Base-by-base conservation (phyloP, 371 early-diverging fungal species). In the Mucor indicus region DNA sequence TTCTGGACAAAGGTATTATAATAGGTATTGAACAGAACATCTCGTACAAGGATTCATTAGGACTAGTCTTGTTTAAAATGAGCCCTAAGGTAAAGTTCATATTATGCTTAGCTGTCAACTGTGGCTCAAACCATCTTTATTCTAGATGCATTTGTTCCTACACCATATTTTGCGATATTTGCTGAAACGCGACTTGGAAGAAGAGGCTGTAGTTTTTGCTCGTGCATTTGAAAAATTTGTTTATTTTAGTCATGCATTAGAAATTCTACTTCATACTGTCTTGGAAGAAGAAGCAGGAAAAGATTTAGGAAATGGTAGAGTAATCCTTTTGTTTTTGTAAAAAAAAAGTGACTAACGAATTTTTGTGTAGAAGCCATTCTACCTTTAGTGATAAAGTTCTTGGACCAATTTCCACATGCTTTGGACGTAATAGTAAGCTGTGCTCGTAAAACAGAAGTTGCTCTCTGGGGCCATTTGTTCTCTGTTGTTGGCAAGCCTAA, bases 381-480 rank as follows among this genome's bases (percentile, higher is more conserved):
- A 17, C 85, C 90, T 9, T 48, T 63, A 11, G 85, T 89, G 1
- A 75, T 90, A 19, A 69, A 72, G 40, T 89, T 91, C 37, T 57
- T 94, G 48, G 76, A 85, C 43, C 79, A 82, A 30, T 92, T 91
- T 50, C 83, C 86, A 4, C 75, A 79, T 38, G 82, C 80, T 27
- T 62, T 89, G 36, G 92, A 95, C 39, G 85, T 90, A 17, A 85
- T 95, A 67, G 92, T 89, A 13, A 83, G 86, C 27, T 93, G 93
- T 61, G 92, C 93, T 16, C 69, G 95, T 31, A 95, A 95, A 60
- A 88, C 89, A 2, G 95, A 95, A 63, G 85, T 90, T 2, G 81
- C 92, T 3, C 65, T 91, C n/a, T 95, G 95, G 95, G 80, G 77
- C 25, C 85, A 89, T 57, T 73, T 93, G 42, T 95, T 95, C 55